Percentiles rank a stretch among this genome's conserved stretches.
phyloP scores from a whole-genome alignment of 371 early-diverging fungal genomes.

The Parasitella parasitica region DNA sequence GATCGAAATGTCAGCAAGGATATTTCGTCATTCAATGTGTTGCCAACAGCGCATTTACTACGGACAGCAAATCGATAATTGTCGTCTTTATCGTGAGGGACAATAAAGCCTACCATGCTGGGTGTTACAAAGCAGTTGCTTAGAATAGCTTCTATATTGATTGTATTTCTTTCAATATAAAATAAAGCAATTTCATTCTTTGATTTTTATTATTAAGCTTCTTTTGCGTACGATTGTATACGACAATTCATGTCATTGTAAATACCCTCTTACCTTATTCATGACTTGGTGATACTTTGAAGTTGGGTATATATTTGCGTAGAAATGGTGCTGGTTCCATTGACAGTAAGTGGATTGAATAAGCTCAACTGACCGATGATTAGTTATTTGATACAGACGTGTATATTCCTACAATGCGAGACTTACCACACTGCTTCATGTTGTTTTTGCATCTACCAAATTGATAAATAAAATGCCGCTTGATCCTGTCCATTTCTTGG shows the following conservation, averaged over 20 bases:
- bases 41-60: conserved; percentile 22
- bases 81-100: conserved; percentile 14
- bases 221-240: neutral
- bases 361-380: conserved; percentile 6
- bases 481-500: conserved; percentile 6
- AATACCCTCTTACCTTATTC: conserved; percentile 11
- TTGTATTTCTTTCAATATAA: conserved; percentile 11
- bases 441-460: conserved; percentile 21
- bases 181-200: conserved; percentile 23
- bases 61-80: conserved; percentile 19
- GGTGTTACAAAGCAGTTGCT: conserved; percentile 7
- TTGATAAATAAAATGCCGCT: conserved; percentile 14
- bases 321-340: conserved; percentile 24
- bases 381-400: too few relatives aligned
- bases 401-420: too few relatives aligned
- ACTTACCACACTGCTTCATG: conserved; percentile 11
- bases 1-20: conserved; percentile 10
- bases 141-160: conserved; percentile 13
- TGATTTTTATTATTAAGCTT: neutral
- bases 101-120: conserved; percentile 20
- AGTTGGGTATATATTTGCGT: conserved; percentile 15
- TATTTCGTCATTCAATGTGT: conserved; percentile 14
- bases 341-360: conserved; percentile 11
- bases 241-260: neutral
- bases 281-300: conserved; percentile 9